Evolutionary conservation across 2,329 filamentous ascomycete species (phyloP).

Genomic region (Curvularia hawaiiensis): DNA sequence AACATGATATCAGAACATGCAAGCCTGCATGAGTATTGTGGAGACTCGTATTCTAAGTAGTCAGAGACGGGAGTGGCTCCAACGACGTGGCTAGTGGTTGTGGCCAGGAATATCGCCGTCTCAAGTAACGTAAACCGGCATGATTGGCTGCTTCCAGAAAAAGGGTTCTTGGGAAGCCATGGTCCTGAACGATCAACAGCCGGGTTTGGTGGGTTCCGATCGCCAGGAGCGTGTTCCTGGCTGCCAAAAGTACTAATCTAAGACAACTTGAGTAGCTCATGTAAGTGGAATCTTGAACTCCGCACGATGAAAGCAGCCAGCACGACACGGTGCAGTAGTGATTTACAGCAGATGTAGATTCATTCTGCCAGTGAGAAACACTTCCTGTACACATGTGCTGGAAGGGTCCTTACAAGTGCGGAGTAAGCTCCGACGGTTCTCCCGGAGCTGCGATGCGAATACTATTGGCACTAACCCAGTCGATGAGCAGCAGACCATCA

Average conservation of each 20-base stretch:
- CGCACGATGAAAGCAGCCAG: no score
- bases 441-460: not conserved
- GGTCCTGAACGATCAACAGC: slow-evolving; percentile 4
- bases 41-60: slow-evolving; percentile 3
- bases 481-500: not conserved
- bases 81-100: slow-evolving; percentile 5
- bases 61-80: not conserved
- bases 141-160: slow-evolving; percentile 13
- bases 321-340: not conserved
- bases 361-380: not conserved
- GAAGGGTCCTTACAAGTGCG: not conserved
- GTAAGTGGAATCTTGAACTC: not conserved
- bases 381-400: not conserved
- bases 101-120: slow-evolving; percentile 5
- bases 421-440: slow-evolving; percentile 9
- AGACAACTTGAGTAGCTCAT: not conserved
- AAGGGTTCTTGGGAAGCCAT: not conserved
- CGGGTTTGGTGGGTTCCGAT: slow-evolving; percentile 9
- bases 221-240: slow-evolving; percentile 7
- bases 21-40: slow-evolving; percentile 13
- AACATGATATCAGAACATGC: slow-evolving; percentile 22
- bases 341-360: not conserved
- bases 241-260: not conserved
- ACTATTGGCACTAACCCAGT: slow-evolving; percentile 13
- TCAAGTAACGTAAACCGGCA: slow-evolving; percentile 24